Conservation (phyloP, 441 rosid genomes). For the Corymbia citriodora region DNA sequence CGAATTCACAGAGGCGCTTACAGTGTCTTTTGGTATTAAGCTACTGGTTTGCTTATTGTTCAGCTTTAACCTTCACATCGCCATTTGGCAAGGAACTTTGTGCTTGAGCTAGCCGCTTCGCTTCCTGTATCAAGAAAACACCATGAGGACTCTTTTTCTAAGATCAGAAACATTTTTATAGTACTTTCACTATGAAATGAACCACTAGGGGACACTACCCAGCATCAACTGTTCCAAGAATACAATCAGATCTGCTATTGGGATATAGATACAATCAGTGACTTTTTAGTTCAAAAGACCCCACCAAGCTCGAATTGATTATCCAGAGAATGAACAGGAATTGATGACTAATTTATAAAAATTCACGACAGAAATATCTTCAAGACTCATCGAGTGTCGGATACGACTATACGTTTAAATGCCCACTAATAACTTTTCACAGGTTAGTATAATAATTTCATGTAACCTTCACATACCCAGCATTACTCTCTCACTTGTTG, state of each 20-base stretch:
- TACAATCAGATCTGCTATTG: neutral
- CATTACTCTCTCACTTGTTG: neutral
- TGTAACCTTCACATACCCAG: neutral
- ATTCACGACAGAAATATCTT: neutral
- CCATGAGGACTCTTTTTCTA: neutral
- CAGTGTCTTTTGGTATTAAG: neutral
- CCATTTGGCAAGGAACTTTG: constrained; percentile 81
- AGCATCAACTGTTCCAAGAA: neutral
- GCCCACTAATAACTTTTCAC: neutral
- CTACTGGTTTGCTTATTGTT: constrained; percentile 22
- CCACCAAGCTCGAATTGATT: neutral
- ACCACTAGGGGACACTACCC: neutral
- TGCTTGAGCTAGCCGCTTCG: constrained; percentile 62
- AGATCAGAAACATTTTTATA: neutral
- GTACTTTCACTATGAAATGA: neutral
- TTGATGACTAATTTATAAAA: neutral
- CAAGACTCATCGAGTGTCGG: neutral
- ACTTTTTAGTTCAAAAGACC: neutral
- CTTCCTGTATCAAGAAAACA: constrained; percentile 39
- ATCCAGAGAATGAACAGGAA: neutral
- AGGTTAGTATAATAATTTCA: neutral
- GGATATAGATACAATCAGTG: neutral
- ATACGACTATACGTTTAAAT: neutral
- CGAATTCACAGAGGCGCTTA: neutral
- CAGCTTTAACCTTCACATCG: constrained; percentile 68